Evolutionary conservation across 2,329 filamentous ascomycete genomes (phyloP), one percentile per base, ranked within the genome.

Genomic region (Neofusicoccum laricinum): DNA sequence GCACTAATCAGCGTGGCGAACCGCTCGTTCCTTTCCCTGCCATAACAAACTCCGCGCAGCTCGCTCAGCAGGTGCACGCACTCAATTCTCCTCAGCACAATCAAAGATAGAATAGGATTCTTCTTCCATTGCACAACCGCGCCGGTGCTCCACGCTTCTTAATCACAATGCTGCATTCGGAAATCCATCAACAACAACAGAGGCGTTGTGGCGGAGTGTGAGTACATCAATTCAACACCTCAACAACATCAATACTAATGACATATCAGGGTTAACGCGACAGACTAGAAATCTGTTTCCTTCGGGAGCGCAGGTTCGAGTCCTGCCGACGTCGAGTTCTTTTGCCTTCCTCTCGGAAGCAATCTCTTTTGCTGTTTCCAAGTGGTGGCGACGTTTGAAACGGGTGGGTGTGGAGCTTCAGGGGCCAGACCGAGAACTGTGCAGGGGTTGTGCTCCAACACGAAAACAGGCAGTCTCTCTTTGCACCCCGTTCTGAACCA

Each of bases 251-350:
- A 6, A 30, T 30, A 30, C 25, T 30, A 6, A 30, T 30, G 7
- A 30, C 7, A 4, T 7, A 30, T 6, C 25, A 30, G 25, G 25
- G 61, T 63, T 63, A 63, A 45, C 38, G 61, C 61, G 61, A 63
- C 30, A 63, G 61, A 63, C 61, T 63, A 63, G 61, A 63, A 63
- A 63, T 63, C 61, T 63, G 30, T 63, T 63, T 55, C 61, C 61
- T 63, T 63, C 61, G 61, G 61, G 61, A 55, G 61, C 61, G 36
- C 49, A 55, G 17, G 61, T 63, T 63, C 61, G 61, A 63, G 46
- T 63, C 61, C 17, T 55, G 49, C 36, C 38, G 38, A 46, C 49
- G 61, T 63, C 61, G 61, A 6, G 6, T 50, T 51, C 21, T 50
- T 51, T 49, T 49, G 43, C 14, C 17, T 30, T 32, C 21, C 0